phyloP scores from a whole-genome alignment of 345 rosid genomes.

The Gossypium rotundifolium region DNA sequence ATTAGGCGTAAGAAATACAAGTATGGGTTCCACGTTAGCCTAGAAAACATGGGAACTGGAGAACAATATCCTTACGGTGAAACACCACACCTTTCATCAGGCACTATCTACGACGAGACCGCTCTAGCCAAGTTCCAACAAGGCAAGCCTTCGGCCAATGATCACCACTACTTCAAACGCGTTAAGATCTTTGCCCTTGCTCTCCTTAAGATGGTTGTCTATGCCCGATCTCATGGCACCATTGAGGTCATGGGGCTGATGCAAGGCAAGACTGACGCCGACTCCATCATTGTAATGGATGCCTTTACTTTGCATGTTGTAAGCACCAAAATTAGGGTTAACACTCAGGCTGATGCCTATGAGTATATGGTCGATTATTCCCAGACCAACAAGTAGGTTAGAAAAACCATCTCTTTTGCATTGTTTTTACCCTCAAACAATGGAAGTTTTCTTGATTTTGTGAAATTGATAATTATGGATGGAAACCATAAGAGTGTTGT shows the following conservation, averaged over 20 bases:
- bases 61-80: conserved; percentile 66
- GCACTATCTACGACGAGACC: conserved; percentile 63
- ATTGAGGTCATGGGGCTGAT: conserved; percentile 98
- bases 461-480: too few species aligned
- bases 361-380: conserved; percentile 99
- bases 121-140: conserved; percentile 61
- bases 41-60: conserved; percentile 98
- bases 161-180: conserved; percentile 91
- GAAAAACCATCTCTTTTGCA: too few species aligned
- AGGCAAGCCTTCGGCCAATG: conserved; percentile 88
- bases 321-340: conserved; percentile 95
- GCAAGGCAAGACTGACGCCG: conserved; percentile 98
- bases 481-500: too few species aligned
- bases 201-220: conserved; percentile 97
- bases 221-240: conserved; percentile 98
- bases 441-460: too few species aligned
- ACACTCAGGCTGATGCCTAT: conserved; percentile 97
- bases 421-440: too few species aligned
- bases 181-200: conserved; percentile 96
- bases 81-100: conserved; percentile 43
- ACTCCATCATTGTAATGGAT: conserved; percentile 94
- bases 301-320: conserved; percentile 99
- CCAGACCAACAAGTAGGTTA: conserved; percentile 90
- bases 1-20: too few species aligned
- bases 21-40: conserved; percentile 52